Base-by-base conservation (phyloP, 345 rosid genomes). In the Aquilaria malaccensis region DNA sequence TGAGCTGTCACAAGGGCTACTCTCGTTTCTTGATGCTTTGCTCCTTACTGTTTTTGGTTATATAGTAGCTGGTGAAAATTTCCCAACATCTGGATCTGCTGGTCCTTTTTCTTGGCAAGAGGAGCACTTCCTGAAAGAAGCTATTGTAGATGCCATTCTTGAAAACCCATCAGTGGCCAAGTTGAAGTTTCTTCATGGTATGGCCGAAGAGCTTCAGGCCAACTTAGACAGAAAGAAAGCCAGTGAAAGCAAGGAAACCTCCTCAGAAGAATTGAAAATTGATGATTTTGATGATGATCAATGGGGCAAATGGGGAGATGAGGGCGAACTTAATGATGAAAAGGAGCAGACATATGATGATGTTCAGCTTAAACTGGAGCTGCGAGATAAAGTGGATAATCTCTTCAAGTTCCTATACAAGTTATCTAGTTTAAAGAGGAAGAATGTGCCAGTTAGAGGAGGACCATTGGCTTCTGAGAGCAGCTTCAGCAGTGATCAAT, bases 101-200 rank as follows among this genome's bases (percentile, higher is more conserved):
- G 85, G 97, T 51, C 98, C 98, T 55, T 93, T 93, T 70, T 85
- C 98, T 67, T 93, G 97, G 98, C 94, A 93, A 78, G 98, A 93
- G 73, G 98, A 93, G 73, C 98, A 79, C 74, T 79, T 86, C 66
- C 77, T 93, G 30, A 93, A 87, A 73, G 98, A 93, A 76, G 88
- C 97, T 49, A 81, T 89, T 57, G 79, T 84, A 0, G 96, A 93
- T 70, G 84, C 86, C 12, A 78, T 87, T 65, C 72, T 89, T 0
- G 97, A 89, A 68, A 87, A 87, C 71, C 92, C 88, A 31, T 74
- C 85, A 49, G 73, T 67, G 54, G 80, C 85, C 51, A 83, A 83
- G 62, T 82, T 87, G 47, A 85, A 87, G 79, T 87, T 89, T 77
- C 86, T 93, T 30, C 67, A 68, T 65, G 88, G 90, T 61, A 70